Percentiles rank a stretch among this genome's conserved stretches.
Evolutionary conservation across 164 flowering plant species (phyloP).

Genomic region (Vitis vinifera): DNA sequence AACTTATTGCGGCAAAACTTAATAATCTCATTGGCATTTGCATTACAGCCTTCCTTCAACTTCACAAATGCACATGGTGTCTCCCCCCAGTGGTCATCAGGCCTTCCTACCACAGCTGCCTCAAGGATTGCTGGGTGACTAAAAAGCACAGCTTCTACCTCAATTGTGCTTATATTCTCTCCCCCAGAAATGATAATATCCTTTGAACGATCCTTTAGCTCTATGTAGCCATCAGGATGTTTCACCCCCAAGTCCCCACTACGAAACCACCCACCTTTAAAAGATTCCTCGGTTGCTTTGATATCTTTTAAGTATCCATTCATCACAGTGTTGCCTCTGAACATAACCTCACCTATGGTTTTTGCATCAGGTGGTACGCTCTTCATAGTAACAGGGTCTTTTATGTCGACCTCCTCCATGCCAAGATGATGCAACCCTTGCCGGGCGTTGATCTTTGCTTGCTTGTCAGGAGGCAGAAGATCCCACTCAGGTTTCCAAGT

Average conservation of each 20-base stretch:
- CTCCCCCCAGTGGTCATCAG: constrained; percentile 63
- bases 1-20: constrained; percentile 34
- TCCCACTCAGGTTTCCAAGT: constrained; percentile 58
- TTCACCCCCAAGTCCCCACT: constrained; percentile 59
- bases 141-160: constrained; percentile 51
- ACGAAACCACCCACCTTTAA: constrained; percentile 54
- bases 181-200: constrained; percentile 64
- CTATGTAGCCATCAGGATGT: constrained; percentile 56
- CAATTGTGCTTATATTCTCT: constrained; percentile 60
- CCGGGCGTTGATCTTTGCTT: constrained; percentile 41
- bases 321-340: constrained; percentile 66
- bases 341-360: constrained; percentile 59
- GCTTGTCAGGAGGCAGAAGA: constrained; percentile 31
- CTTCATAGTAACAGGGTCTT: constrained; percentile 45
- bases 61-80: constrained; percentile 63
- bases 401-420: constrained; percentile 49
- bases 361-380: constrained; percentile 47
- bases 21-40: constrained; percentile 36
- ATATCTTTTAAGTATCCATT: constrained; percentile 43
- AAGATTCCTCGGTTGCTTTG: constrained; percentile 45
- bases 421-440: constrained; percentile 53
- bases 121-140: constrained; percentile 55
- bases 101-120: constrained; percentile 58
- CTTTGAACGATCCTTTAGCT: constrained; percentile 54
- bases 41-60: constrained; percentile 38